phyloP scores from a whole-genome alignment of 331 rosid genomes.

The Cucumis variabilis region DNA sequence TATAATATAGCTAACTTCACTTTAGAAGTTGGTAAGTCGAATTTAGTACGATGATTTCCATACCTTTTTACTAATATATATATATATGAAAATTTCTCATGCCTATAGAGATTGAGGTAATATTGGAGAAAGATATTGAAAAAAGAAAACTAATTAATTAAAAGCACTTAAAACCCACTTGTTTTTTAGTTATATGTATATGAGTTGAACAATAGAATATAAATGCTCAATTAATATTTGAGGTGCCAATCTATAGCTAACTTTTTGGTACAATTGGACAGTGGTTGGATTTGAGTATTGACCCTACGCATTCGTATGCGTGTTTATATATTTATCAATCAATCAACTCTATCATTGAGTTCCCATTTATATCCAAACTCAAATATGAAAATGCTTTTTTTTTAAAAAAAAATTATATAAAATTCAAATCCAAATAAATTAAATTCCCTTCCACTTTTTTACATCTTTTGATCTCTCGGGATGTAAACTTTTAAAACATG shows the following conservation, averaged over 20 bases:
- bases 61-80: too few species aligned
- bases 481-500: too few species aligned
- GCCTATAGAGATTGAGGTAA: background rate
- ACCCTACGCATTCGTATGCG: background rate
- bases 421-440: background rate
- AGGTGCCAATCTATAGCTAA: background rate
- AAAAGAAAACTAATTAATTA: background rate
- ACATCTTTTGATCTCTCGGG: too few species aligned
- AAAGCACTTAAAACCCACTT: background rate
- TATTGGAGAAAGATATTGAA: background rate
- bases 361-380: background rate
- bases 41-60: too few species aligned
- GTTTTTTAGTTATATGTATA: background rate
- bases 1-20: too few species aligned
- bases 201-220: background rate
- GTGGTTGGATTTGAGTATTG: conserved; percentile 7
- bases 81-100: background rate
- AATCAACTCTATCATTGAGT: background rate
- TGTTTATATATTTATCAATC: background rate
- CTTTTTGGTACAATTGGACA: background rate
- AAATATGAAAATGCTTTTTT: too few species aligned
- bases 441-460: too few species aligned
- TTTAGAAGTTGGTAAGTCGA: too few species aligned
- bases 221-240: background rate
- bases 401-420: too few species aligned